Percentiles rank a stretch among this genome's conserved stretches.
These are phyloP conservation scores for Cinnamomum chago DNA, from an alignment of 164 flowering plant species.

Conservation along the genomic window DNA sequence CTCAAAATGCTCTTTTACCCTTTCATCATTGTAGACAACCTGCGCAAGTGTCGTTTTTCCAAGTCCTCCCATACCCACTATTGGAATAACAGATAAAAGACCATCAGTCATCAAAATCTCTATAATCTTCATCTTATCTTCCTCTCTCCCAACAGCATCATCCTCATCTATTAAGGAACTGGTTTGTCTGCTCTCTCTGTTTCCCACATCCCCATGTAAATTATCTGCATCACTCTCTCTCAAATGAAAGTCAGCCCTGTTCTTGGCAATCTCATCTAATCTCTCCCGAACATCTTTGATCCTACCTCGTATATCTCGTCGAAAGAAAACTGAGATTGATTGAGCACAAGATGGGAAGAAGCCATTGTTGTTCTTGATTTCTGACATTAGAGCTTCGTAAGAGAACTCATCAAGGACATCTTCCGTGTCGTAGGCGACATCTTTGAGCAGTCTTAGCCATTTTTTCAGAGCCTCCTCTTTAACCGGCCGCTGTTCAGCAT, in stretches of 20 bases:
- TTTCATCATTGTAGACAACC: slow-evolving; percentile 6
- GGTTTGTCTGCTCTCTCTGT: neutral
- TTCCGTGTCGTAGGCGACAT: neutral
- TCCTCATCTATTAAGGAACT: neutral
- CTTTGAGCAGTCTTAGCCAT: neutral
- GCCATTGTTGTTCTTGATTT: neutral
- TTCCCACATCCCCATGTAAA: no score
- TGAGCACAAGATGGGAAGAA: neutral
- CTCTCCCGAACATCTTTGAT: slow-evolving; percentile 1
- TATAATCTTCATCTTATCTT: slow-evolving; percentile 1
- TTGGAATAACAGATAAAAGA: neutral
- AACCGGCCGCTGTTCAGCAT: neutral
- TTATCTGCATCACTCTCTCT: neutral
- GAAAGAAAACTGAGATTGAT: neutral
- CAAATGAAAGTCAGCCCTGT: neutral
- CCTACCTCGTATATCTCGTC: neutral
- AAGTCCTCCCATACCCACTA: slow-evolving; percentile 13
- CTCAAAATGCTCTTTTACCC: neutral
- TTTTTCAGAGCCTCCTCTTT: neutral
- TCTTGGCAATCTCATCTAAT: slow-evolving; percentile 5
- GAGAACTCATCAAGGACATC: slow-evolving; percentile 4
- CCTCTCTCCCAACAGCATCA: slow-evolving; percentile 6
- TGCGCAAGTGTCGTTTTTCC: slow-evolving; percentile 19
- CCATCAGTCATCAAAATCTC: neutral
- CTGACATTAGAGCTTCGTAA: neutral